Percentiles rank a stretch among this genome's conserved stretches.
These are phyloP conservation scores for Hypericum perforatum DNA, from an alignment of 345 rosid genomes.

Conservation along the genomic window DNA sequence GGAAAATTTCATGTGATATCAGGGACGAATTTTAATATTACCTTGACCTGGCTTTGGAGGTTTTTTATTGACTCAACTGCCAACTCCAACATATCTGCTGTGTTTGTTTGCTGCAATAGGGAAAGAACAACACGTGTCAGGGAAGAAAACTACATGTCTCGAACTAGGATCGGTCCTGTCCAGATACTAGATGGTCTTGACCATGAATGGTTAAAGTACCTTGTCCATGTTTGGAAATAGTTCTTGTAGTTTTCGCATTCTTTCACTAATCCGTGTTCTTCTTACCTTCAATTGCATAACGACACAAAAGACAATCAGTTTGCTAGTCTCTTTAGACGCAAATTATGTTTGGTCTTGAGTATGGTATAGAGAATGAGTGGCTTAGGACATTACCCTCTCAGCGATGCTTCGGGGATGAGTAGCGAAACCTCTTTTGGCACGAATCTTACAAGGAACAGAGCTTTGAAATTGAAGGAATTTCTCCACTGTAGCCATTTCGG, in stretches of 20 bases:
- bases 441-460: conserved; percentile 66
- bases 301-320: too few species aligned
- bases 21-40: conserved; percentile 10
- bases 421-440: conserved; percentile 84
- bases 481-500: conserved; percentile 33
- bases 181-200: too few species aligned
- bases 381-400: conserved; percentile 50
- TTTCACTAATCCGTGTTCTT: conserved; percentile 56
- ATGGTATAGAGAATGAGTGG: background rate
- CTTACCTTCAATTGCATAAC: conserved; percentile 31
- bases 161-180: background rate
- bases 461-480: conserved; percentile 50
- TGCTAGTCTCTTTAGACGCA: too few species aligned
- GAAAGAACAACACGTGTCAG: background rate
- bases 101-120: conserved; percentile 49
- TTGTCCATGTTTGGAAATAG: conserved; percentile 63
- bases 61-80: conserved; percentile 65
- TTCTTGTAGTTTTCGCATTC: conserved; percentile 57
- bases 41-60: conserved; percentile 58
- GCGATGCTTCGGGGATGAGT: conserved; percentile 98
- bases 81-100: conserved; percentile 66
- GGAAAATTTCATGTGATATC: conserved; percentile 10
- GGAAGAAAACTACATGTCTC: too few species aligned
- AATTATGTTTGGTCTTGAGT: too few species aligned
- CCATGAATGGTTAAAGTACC: too few species aligned